Evolutionary conservation across 2,329 filamentous ascomycete genomes (phyloP).

Genomic region (Cordyceps fumosorosea): DNA sequence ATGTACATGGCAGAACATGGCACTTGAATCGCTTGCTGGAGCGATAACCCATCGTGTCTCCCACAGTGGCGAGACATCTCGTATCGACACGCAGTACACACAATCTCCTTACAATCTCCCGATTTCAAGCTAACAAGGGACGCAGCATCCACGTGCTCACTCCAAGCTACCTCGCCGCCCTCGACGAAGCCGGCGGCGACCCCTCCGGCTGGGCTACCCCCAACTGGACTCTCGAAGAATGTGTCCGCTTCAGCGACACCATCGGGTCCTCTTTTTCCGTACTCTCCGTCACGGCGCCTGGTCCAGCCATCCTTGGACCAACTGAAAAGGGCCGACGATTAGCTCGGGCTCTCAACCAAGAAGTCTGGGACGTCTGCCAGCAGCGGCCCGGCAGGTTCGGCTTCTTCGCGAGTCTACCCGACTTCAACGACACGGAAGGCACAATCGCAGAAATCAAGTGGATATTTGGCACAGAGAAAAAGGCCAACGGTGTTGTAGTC

Average conservation of each 20-base stretch:
- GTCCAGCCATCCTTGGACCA: neutral
- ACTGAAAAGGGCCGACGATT: neutral
- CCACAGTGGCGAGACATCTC: neutral
- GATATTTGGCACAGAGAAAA: neutral
- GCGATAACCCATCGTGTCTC: no score
- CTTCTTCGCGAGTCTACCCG: neutral
- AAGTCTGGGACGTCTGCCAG: neutral
- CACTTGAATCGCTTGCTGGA: no score
- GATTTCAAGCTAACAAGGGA: neutral
- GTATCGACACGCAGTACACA: neutral
- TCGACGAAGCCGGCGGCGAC: neutral
- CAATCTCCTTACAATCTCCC: no score
- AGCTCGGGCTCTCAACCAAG: neutral
- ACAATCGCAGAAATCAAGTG: neutral
- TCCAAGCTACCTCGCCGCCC: neutral
- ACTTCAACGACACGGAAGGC: constrained; percentile 28
- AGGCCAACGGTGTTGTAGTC: neutral
- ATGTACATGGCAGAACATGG: no score
- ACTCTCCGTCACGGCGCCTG: neutral
- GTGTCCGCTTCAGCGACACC: neutral
- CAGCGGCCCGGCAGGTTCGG: neutral
- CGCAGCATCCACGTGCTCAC: neutral
- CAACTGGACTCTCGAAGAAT: neutral
- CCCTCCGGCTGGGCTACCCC: neutral
- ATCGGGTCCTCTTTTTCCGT: neutral